These are phyloP conservation scores for Phlyctochytrium arcticum DNA, from an alignment of 192 early-diverging fungal genomes.

Conservation along the genomic window DNA sequence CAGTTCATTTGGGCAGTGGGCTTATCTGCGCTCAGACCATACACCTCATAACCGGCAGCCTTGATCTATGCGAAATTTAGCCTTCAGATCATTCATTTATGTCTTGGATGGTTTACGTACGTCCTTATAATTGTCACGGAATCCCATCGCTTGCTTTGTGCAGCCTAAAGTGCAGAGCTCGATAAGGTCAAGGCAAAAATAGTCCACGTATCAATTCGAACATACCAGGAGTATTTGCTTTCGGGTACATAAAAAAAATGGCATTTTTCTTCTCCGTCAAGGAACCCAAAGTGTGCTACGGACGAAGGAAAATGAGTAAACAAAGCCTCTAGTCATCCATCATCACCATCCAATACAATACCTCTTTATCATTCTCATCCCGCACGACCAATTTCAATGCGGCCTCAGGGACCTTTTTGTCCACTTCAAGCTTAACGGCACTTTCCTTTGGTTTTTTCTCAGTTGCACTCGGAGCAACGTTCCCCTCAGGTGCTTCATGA, in stretches of 20 bases:
- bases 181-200: not conserved
- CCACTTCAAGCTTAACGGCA: no score
- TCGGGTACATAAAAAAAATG: constrained; percentile 20
- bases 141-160: constrained; percentile 19
- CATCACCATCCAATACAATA: no score
- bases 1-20: constrained; percentile 3
- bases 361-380: no score
- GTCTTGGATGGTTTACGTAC: not conserved
- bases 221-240: constrained; percentile 9
- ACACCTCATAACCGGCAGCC: constrained; percentile 2
- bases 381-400: no score
- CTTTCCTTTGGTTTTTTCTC: no score
- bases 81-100: not conserved
- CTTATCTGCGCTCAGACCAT: not conserved
- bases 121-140: constrained; percentile 9
- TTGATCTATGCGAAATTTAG: not conserved
- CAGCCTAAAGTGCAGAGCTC: not conserved
- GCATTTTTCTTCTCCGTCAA: no score
- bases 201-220: not conserved
- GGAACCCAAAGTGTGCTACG: no score
- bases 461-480: no score
- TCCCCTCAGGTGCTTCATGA: no score
- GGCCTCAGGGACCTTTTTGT: no score
- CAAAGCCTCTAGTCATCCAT: no score
- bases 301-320: no score